phyloP scores from a whole-genome alignment of 352 stramenopile genomes.

The Blastocystis sp. region DNA sequence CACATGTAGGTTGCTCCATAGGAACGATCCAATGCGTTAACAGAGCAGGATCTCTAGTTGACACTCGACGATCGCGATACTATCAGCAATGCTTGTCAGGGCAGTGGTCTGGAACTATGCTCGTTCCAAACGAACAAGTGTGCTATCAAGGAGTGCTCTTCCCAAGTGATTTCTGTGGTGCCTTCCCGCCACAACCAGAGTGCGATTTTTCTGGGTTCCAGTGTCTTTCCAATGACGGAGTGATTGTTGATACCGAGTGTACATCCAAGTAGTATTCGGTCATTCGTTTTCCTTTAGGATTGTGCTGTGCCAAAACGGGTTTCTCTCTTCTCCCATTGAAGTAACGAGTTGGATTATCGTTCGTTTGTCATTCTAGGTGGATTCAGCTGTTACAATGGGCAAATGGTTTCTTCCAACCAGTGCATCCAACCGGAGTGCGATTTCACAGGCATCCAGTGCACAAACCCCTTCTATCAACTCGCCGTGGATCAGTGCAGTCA shows the following conservation, averaged over 20 bases:
- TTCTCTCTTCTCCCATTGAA: slow-evolving; percentile 3
- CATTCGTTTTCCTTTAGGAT: not conserved
- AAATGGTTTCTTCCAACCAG: not conserved
- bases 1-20: slow-evolving; percentile 14
- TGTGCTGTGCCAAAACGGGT: slow-evolving; percentile 35
- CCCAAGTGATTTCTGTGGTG: slow-evolving; percentile 9
- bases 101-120: not conserved
- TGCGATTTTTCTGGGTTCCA: slow-evolving; percentile 5
- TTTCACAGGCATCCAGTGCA: slow-evolving; percentile 32
- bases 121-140: slow-evolving; percentile 25
- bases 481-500: not conserved
- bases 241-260: slow-evolving; percentile 10
- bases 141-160: slow-evolving; percentile 8
- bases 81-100: slow-evolving; percentile 23
- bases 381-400: slow-evolving; percentile 45
- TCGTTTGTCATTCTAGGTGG: not conserved
- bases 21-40: slow-evolving; percentile 34
- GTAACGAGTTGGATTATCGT: not conserved
- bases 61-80: not conserved
- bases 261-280: not conserved
- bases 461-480: not conserved
- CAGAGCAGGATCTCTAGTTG: not conserved
- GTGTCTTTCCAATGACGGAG: not conserved
- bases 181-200: not conserved
- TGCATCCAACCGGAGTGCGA: slow-evolving; percentile 38